Evolutionary conservation across 495 filamentous ascomycete species (phyloP).

Genomic region (Thermochaetoides thermophila): DNA sequence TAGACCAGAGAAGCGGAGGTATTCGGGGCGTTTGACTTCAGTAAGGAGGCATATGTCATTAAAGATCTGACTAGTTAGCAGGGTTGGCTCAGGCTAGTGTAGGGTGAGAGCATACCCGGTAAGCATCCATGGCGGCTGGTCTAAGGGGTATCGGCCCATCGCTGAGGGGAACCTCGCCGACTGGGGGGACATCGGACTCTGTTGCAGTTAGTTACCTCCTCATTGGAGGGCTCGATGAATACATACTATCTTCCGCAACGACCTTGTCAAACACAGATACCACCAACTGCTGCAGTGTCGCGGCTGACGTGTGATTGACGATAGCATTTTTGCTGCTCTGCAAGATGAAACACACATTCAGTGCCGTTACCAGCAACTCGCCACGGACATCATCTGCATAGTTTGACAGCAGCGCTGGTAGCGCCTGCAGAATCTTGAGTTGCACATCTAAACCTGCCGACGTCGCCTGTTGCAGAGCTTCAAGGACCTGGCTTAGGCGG

Average conservation of each 20-base stretch:
- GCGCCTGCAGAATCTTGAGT: slow-evolving; percentile 84
- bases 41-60: slow-evolving; percentile 80
- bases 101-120: slow-evolving; percentile 38
- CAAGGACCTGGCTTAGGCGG: slow-evolving; percentile 66
- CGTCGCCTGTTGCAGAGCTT: slow-evolving; percentile 72
- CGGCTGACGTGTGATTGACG: slow-evolving; percentile 87
- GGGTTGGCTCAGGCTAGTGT: slow-evolving; percentile 3
- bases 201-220: slow-evolving; percentile 34
- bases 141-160: slow-evolving; percentile 49
- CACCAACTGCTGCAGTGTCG: slow-evolving; percentile 86
- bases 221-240: slow-evolving; percentile 14
- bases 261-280: slow-evolving; percentile 89
- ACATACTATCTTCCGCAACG: slow-evolving; percentile 58
- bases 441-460: slow-evolving; percentile 71
- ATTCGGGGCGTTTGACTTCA: slow-evolving; percentile 67
- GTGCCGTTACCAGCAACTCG: slow-evolving; percentile 60
- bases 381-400: slow-evolving; percentile 71
- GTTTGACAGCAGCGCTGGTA: slow-evolving; percentile 84
- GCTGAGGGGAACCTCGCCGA: slow-evolving; percentile 47
- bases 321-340: slow-evolving; percentile 82
- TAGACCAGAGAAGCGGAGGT: slow-evolving; percentile 58
- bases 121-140: slow-evolving; percentile 73
- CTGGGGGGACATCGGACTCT: too few species aligned
- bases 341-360: slow-evolving; percentile 82
- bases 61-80: slow-evolving; percentile 42